Conservation (phyloP, 75 land plant species). For the Pinus tabuliformis region DNA sequence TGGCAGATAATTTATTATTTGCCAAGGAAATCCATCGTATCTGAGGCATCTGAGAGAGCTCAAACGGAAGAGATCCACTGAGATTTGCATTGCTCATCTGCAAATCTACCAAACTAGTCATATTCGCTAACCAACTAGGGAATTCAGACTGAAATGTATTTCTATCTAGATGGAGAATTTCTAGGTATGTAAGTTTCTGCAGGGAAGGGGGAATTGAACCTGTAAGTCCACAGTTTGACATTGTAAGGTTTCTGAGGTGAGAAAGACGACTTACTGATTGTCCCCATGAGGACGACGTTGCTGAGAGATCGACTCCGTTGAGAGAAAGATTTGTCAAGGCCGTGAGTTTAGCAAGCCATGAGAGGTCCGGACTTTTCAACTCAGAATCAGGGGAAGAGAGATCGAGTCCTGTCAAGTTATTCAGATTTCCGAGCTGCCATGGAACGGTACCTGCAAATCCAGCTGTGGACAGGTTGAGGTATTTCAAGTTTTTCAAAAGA, state of each 20-base stretch:
- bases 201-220: neutral
- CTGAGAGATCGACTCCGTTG: neutral
- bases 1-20: neutral
- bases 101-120: neutral
- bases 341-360: neutral
- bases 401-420: neutral
- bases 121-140: no score
- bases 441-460: constrained; percentile 33
- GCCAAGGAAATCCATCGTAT: neutral
- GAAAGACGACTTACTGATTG: neutral
- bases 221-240: neutral
- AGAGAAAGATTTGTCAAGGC: neutral
- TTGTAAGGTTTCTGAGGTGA: neutral
- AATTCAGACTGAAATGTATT: no score
- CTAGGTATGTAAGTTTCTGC: neutral
- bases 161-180: neutral
- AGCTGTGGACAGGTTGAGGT: constrained; percentile 22
- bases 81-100: neutral
- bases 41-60: neutral
- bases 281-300: neutral
- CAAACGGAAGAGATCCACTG: neutral
- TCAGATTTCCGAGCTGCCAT: constrained; percentile 29
- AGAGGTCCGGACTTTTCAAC: neutral
- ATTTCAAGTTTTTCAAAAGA: constrained; percentile 8
- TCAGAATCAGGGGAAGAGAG: neutral